These are phyloP conservation scores for Lanmaoa rubissima DNA, from an alignment of 768 basidiomycete species.

Conservation along the genomic window DNA sequence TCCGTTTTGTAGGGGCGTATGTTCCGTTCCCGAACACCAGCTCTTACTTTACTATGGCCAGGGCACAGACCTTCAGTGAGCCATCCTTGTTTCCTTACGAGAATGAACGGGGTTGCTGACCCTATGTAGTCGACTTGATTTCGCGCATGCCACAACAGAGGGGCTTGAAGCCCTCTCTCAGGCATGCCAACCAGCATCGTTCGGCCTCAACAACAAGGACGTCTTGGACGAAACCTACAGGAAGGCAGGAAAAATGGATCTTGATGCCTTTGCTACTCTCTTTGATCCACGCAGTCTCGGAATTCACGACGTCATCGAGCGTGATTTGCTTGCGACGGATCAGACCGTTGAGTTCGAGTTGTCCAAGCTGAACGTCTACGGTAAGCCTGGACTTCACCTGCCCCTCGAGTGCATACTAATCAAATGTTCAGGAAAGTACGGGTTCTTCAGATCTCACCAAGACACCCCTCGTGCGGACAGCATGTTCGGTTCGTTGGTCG, in stretches of 20 bases:
- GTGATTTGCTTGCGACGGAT: constrained; percentile 10
- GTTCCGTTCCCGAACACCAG: background rate
- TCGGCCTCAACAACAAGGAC: constrained; percentile 26
- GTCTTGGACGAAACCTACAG: constrained; percentile 45
- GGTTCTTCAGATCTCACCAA: constrained; percentile 50
- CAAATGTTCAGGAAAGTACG: constrained; percentile 20
- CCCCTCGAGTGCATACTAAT: background rate
- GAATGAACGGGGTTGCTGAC: background rate
- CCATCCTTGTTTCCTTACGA: background rate
- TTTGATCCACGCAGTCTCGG: constrained; percentile 33
- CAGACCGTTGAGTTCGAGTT: constrained; percentile 36
- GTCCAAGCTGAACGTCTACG: constrained; percentile 48
- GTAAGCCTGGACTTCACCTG: constrained; percentile 19
- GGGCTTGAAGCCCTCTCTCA: constrained; percentile 23
- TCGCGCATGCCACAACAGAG: background rate
- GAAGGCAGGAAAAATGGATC: constrained; percentile 46
- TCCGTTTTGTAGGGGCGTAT: constrained; percentile 1
- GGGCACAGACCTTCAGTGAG: background rate
- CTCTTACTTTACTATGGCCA: background rate
- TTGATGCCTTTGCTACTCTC: constrained; percentile 32
- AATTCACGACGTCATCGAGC: constrained; percentile 22
- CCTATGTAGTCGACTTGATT: background rate
- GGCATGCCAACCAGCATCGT: no score
- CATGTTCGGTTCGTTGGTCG: constrained; percentile 46
- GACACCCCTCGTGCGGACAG: constrained; percentile 41